Base-by-base conservation (phyloP, 805 yeast species). In the Debaryomyces hansenii region DNA sequence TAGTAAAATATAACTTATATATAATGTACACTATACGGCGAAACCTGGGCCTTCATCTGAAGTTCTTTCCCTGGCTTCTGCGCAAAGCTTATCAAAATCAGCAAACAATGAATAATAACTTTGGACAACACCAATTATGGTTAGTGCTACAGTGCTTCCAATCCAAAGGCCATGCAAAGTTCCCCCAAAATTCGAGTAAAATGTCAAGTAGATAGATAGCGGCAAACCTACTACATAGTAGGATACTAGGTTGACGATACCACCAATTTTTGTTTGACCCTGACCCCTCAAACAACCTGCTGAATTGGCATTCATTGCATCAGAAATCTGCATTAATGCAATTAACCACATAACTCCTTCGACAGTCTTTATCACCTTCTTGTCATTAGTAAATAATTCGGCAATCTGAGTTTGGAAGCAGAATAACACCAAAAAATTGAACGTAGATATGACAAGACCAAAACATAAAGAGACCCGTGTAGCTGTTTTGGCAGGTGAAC, bases 221-320 rank as follows among this genome's bases (percentile, higher is more conserved):
- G 90, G 90, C 14, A 84, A 66, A 10, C 88, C 89, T 28, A 84
- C 62, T 37, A 79, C 66, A 53, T 84, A 84, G 60, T 83, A 84
- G 5, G 84, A 70, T 29, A 80, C 48, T 51, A 84, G 61, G 48
- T 81, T 82, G 29, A 82, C 74, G 42, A 74, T 73, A 2, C 86
- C 85, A 0, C 86, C 85, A 32, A 83, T 75, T 55, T 75, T 78
- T 37, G 84, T 85, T 62, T 80, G 80, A 12, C 92, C 92, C 66
- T 85, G 91, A 5, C 92, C 92, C 60, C 94, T 75, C 44, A 87
- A 69, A 49, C 88, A 76, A 12, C 92, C 92, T 12, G 89, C 90
- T 1, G 87, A 79, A 41, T 84, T 82, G 12, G 89, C 87, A 51
- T 84, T 79, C 56, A 82, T 66, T 9, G 84, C 83, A 63, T 87